Base-by-base conservation (phyloP, 208 protist species). In the Lotmaria passim region DNA sequence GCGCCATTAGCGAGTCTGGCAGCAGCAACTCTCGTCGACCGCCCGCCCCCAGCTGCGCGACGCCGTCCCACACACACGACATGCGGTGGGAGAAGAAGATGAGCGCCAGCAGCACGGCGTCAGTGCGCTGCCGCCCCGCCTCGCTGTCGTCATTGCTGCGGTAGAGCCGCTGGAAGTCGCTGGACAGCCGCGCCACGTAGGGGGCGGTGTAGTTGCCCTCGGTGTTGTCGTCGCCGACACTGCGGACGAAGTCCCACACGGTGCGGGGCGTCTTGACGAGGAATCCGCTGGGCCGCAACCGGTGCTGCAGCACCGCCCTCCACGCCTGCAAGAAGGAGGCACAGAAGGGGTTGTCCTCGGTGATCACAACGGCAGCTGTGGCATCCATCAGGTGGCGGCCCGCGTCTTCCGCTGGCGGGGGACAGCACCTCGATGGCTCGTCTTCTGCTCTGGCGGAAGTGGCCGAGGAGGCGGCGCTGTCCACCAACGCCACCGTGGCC, bases 251-350 rank as follows among this genome's bases (percentile, higher is more conserved):
- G 34, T 81, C 81, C 65, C 70, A 70, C 19, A 73, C 67, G 14
- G 67, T 65, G 41, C 81, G 69, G 1, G 61, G 55, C 0, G 39
- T 58, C n/a, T 68, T 73, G 15, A 46, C 43, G 41, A 87, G 65
- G 24, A 81, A 17, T 15, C 73, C 76, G 31, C 24, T 70, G 23
- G 81, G 78, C 30, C 50, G 65, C 47, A 83, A 33, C 41, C 66
- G 69, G 55, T 83, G 72, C 36, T 70, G 31, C 63, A 82, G 67
- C 14, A 81, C 58, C 24, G 51, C 56, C 66, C 47, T 15, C 81
- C 81, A 87, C 10, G 77, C 67, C 26, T 58, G 57, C 28, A 79
- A 61, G 38, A 73, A 65, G 1, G 47, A 24, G 3, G 46, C 53
- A 39, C 46, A 47, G 55, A 58, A 52, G 15, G 69, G 38, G 26